Conservation (phyloP, 352 stramenopile genomes). For the Phytopythium aichiense region DNA sequence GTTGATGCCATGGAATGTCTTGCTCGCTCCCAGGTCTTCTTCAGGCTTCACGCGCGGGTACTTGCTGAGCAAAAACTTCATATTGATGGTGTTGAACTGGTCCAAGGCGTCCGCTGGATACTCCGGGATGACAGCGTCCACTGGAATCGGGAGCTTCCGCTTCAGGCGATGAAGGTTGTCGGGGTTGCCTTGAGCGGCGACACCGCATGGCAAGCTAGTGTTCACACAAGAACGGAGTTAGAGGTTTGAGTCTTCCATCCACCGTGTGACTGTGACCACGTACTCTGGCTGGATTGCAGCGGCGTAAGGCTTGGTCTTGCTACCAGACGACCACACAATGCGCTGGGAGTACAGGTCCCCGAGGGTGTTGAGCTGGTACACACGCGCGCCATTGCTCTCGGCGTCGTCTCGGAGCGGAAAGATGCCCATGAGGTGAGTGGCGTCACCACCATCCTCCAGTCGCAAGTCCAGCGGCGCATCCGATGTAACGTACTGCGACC, state of each 20-base stretch:
- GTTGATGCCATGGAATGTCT: slow-evolving; percentile 3
- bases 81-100: slow-evolving; percentile 30
- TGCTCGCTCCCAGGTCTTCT: neutral
- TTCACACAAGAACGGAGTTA: slow-evolving; percentile 5
- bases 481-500: slow-evolving; percentile 49
- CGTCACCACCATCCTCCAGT: slow-evolving; percentile 56
- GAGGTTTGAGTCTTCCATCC: neutral
- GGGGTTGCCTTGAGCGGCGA: slow-evolving; percentile 22
- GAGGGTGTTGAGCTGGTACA: slow-evolving; percentile 68
- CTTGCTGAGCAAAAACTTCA: slow-evolving; percentile 43
- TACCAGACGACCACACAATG: slow-evolving; percentile 29
- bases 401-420: slow-evolving; percentile 30
- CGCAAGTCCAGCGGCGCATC: slow-evolving; percentile 59
- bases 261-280: slow-evolving; percentile 11
- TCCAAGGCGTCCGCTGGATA: slow-evolving; percentile 42
- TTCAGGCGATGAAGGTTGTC: slow-evolving; percentile 6
- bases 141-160: slow-evolving; percentile 38
- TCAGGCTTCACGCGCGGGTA: slow-evolving; percentile 35
- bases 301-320: slow-evolving; percentile 30
- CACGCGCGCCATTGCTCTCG: slow-evolving; percentile 15
- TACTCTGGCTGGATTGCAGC: slow-evolving; percentile 56
- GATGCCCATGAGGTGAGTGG: slow-evolving; percentile 46
- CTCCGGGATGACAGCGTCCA: slow-evolving; percentile 57
- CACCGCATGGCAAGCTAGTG: slow-evolving; percentile 48
- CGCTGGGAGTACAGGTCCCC: slow-evolving; percentile 63